phyloP scores from a whole-genome alignment of 139 green algal genomes.

The Tetradesmus obliquus region DNA sequence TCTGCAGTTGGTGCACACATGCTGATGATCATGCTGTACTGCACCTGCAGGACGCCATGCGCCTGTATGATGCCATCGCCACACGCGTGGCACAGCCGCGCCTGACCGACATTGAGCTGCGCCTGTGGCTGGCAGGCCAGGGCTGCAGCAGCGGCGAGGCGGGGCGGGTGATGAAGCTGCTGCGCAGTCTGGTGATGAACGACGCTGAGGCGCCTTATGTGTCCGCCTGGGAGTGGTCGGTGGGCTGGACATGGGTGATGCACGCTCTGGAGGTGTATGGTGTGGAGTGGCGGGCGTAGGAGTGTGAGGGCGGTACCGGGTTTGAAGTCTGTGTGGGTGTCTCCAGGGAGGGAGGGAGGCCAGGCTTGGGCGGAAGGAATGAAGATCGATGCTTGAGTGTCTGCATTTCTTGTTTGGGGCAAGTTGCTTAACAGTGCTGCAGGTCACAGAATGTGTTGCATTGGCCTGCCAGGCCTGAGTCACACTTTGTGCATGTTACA shows the following conservation, averaged over 20 bases:
- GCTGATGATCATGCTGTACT: not conserved
- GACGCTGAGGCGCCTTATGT: not conserved
- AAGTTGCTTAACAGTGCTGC: no score
- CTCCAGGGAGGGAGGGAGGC: no score
- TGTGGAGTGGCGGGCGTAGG: slow-evolving; percentile 29
- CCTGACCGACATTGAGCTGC: slow-evolving; percentile 43
- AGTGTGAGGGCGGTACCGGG: not conserved
- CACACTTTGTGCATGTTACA: not conserved
- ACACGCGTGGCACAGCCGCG: slow-evolving; percentile 21
- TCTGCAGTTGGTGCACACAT: not conserved
- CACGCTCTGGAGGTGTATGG: slow-evolving; percentile 49
- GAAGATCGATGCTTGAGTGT: no score
- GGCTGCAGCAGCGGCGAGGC: slow-evolving; percentile 41
- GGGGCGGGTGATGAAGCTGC: slow-evolving; percentile 37
- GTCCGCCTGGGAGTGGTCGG: slow-evolving; percentile 36
- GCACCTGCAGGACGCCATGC: slow-evolving; percentile 23
- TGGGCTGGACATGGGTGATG: slow-evolving; percentile 45
- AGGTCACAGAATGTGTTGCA: not conserved
- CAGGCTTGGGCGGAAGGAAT: no score
- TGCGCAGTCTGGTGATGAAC: slow-evolving; percentile 31
- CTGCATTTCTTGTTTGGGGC: no score
- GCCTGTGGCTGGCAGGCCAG: slow-evolving; percentile 41
- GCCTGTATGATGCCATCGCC: slow-evolving; percentile 38
- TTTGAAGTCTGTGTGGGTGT: no score
- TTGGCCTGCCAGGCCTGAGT: not conserved